These are phyloP conservation scores for Limtongia smithiae DNA, from an alignment of 805 yeast genomes.

Conservation along the genomic window DNA sequence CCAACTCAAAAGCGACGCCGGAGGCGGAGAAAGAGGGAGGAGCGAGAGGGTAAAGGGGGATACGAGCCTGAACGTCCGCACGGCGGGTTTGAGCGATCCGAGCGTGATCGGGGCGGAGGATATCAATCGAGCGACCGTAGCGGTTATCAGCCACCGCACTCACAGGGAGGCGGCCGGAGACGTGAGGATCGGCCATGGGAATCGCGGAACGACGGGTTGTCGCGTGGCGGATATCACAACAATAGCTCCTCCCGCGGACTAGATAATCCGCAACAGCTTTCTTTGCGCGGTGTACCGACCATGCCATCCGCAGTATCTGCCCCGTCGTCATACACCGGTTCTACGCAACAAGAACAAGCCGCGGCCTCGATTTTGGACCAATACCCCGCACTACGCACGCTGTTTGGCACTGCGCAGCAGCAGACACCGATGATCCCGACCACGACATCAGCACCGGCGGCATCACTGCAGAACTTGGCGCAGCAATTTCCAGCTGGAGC, in stretches of 20 bases:
- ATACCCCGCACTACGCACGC: background rate
- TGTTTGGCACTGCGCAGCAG: background rate
- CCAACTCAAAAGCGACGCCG: constrained; percentile 20
- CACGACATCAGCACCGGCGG: background rate
- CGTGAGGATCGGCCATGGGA: background rate
- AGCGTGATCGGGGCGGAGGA: no score
- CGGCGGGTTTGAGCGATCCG: no score
- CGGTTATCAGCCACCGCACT: background rate
- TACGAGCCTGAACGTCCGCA: no score
- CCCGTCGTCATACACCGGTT: no score
- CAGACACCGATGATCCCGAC: background rate
- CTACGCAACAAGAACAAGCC: no score
- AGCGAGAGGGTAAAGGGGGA: constrained; percentile 8
- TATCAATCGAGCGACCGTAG: background rate
- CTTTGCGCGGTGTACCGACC: no score
- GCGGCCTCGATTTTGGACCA: constrained; percentile 6
- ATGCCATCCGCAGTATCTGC: background rate
- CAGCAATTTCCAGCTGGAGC: constrained; percentile 25
- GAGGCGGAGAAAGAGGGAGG: constrained; percentile 12
- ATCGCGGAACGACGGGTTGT: background rate
- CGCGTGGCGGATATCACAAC: no score
- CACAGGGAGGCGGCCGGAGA: background rate
- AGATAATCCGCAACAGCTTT: background rate
- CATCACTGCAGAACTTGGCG: constrained; percentile 3
- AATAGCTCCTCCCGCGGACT: background rate